Evolutionary conservation across 208 protist species (phyloP), one percentile per base, ranked within the genome.

Genomic region (Strigomonas culicis): DNA sequence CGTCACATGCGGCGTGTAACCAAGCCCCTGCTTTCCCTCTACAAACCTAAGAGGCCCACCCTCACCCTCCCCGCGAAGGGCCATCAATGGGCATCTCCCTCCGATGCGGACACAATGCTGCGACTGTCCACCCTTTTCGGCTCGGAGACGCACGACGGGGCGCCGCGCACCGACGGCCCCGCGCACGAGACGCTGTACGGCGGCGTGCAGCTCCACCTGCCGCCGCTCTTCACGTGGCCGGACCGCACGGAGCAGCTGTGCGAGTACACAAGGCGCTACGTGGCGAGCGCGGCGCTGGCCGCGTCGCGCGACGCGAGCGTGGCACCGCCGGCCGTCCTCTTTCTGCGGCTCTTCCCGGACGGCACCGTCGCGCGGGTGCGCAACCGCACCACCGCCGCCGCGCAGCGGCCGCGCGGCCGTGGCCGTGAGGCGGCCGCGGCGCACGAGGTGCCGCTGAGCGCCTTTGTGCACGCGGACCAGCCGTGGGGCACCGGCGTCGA

Each of bases 331-430:
- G 59, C 75, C 25, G 74, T 69, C 56, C 70, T 82, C 27, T 46
- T 59, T 17, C 65, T 86, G 31, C 70, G 81, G 0, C 72, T 88
- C 3, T 88, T 84, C 52, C 81, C 81, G 3, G 81, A 88, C 36
- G 57, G 73, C 39, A 66, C 66, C 15, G 36, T 84, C 0, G 81
- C 81, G 3, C 74, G 71, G 43, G 63, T 84, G 22, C 63, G 70
- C 21, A 28, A 58, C 27, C 25, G 28, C 11, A 19, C 24, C 1
- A 4, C 19, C 58, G 32, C 6, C 31, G 10, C 31, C 4, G n/a
- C 31, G 56, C 19, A 2, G 22, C n/a, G 4, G 22, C 22, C 25
- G 1, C 21, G 19, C 1, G 15, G 28, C 11, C 70, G 51, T 56
- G 51, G 59, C 30, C 56, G 15, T 39, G n/a, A n/a, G n/a, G 57